Percentiles rank a stretch among this genome's conserved stretches.
phyloP scores from a whole-genome alignment of 2,329 filamentous ascomycete genomes.

The Aspergillus ustus region DNA sequence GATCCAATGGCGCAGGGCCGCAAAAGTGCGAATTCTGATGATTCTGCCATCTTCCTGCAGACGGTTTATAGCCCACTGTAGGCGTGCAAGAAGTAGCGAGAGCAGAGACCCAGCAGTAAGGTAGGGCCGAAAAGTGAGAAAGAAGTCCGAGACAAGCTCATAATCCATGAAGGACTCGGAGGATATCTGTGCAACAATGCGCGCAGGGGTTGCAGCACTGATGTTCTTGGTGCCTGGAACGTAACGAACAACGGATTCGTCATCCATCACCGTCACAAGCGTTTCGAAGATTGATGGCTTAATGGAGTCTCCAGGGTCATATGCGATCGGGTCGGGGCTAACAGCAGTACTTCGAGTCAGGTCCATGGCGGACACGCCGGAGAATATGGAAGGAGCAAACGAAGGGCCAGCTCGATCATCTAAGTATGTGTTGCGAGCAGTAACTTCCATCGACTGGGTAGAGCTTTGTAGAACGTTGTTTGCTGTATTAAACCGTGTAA shows the following conservation, averaged over 20 bases:
- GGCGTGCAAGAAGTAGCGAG: constrained; percentile 79
- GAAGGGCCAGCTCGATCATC: constrained; percentile 36
- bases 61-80: constrained; percentile 83
- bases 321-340: constrained; percentile 48
- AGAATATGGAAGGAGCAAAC: constrained; percentile 44
- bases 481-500: constrained; percentile 78
- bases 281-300: constrained; percentile 72
- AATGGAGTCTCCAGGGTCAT: constrained; percentile 65
- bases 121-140: constrained; percentile 90
- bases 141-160: constrained; percentile 95
- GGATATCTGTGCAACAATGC: constrained; percentile 93
- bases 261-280: constrained; percentile 80
- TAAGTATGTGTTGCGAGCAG: constrained; percentile 30
- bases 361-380: constrained; percentile 38
- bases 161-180: constrained; percentile 96
- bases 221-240: constrained; percentile 73
- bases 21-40: constrained; percentile 94
- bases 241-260: constrained; percentile 81
- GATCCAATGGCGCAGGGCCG: constrained; percentile 95
- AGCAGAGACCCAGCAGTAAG: constrained; percentile 77
- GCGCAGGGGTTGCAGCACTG: constrained; percentile 84
- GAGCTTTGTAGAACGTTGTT: constrained; percentile 80
- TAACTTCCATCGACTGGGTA: constrained; percentile 62
- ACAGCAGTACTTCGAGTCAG: constrained; percentile 36
- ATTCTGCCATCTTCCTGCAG: constrained; percentile 86